Base-by-base conservation (phyloP, 371 early-diverging fungal species). In the Rhizomucor miehei region DNA sequence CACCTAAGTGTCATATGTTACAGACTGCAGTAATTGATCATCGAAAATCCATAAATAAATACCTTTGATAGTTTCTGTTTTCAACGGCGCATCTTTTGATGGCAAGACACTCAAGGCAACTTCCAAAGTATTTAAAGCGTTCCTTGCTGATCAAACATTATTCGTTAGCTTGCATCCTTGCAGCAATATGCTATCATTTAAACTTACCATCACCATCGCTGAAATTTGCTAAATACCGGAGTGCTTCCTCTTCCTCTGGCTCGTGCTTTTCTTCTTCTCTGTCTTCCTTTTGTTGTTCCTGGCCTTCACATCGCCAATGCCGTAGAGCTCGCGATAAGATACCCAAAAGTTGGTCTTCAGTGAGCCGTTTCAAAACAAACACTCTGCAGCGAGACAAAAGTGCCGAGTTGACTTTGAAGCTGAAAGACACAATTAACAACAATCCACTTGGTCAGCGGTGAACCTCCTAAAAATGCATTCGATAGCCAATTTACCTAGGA, bases 351-450 rank as follows among this genome's bases (percentile, higher is more conserved):
- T 86, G 85, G 1, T 71, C 68, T 6, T 66, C 65, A 0, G 73
- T 68, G 6, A 93, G 59, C 13, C 86, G 79, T n/a, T 87, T 69
- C 3, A 94, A 76, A 6, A 82, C 81, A 62, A 93, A 82, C 5
- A 91, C 89, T 37, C 87, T 70, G 62, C 91, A 93, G 29, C 95
- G 74, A 25, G 89, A 89, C 1, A 94, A 73, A 29, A 94, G 63
- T 1, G 95, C 93, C 24, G 80, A 76, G 58, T 90, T 93, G 44
- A 94, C 75, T 39, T 89, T 79, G 62, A 94, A 94, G 12, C 78
- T 75, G 24, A 25, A 12, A 9, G 29, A 21, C 6, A 12, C 36
- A 21, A 5, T 52, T 14, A 16, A 20, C 13, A 52, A 23, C 24
- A 14, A 10, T 35, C 17, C 17, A 34, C 11, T 48, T 11, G 6